Evolutionary conservation across 768 basidiomycete species (phyloP).

Genomic region (Strobilomyces echinocephalus): DNA sequence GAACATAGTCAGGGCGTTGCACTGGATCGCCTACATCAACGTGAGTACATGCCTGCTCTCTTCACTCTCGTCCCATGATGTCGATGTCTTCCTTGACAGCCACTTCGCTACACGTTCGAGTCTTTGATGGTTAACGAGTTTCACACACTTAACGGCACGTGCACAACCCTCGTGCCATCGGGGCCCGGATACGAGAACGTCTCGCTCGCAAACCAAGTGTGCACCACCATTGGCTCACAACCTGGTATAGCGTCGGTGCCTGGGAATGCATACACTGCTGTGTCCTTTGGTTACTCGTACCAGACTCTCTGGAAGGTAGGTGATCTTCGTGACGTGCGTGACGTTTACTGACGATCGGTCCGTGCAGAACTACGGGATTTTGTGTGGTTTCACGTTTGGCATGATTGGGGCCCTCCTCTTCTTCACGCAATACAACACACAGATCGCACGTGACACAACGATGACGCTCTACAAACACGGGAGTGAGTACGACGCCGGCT

Average conservation of each 20-base stretch:
- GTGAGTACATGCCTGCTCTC: slow-evolving; percentile 36
- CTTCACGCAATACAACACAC: slow-evolving; percentile 30
- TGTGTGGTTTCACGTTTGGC: slow-evolving; percentile 39
- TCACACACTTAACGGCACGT: slow-evolving; percentile 65
- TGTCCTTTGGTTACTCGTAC: slow-evolving; percentile 28
- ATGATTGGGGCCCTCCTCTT: slow-evolving; percentile 36
- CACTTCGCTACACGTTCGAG: slow-evolving; percentile 64
- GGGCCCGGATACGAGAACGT: slow-evolving; percentile 34
- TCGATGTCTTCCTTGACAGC: slow-evolving; percentile 32
- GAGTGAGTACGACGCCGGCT: neutral
- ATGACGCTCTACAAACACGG: slow-evolving; percentile 23
- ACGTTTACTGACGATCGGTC: neutral
- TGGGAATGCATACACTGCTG: slow-evolving; percentile 38
- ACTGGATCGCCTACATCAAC: slow-evolving; percentile 64
- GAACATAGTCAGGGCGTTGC: slow-evolving; percentile 44
- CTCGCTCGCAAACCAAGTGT: slow-evolving; percentile 37
- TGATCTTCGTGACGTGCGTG: slow-evolving; percentile 4
- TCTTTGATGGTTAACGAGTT: slow-evolving; percentile 81
- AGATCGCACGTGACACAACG: slow-evolving; percentile 28
- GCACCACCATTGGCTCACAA: slow-evolving; percentile 38
- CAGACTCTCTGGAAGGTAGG: slow-evolving; percentile 36
- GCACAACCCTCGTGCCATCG: slow-evolving; percentile 51
- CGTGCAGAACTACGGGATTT: slow-evolving; percentile 39
- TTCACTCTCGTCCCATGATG: slow-evolving; percentile 26
- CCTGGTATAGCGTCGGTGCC: slow-evolving; percentile 38